Conservation (phyloP, 768 basidiomycete species). For the Russula olivacea region DNA sequence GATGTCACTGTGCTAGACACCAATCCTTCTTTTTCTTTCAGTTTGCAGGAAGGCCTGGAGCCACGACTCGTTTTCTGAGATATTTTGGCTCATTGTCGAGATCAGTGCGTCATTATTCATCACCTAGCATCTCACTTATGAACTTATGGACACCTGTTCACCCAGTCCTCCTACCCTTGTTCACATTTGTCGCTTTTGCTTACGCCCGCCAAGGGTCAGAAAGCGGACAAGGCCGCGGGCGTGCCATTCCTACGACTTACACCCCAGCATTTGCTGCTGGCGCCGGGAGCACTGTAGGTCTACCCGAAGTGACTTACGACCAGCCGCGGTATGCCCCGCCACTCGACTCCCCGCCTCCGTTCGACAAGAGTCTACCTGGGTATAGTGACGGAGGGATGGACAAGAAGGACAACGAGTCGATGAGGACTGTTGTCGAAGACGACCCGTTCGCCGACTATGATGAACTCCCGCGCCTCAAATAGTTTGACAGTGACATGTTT, state of each 20-base stretch:
- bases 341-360: constrained; percentile 43
- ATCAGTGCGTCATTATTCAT: constrained; percentile 41
- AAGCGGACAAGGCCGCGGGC: constrained; percentile 39
- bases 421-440: constrained; percentile 31
- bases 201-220: constrained; percentile 74
- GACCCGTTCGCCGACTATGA: constrained; percentile 57
- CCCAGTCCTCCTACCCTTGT: constrained; percentile 53
- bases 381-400: constrained; percentile 36
- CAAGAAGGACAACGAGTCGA: constrained; percentile 28
- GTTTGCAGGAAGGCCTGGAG: constrained; percentile 60
- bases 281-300: constrained; percentile 14
- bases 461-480: constrained; percentile 13
- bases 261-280: constrained; percentile 28
- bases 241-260: constrained; percentile 34
- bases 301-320: constrained; percentile 26
- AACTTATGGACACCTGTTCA: background rate
- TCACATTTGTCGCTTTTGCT: constrained; percentile 58
- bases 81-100: constrained; percentile 56
- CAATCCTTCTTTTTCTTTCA: constrained; percentile 31
- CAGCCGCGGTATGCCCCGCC: constrained; percentile 37
- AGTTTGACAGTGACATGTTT: too few species aligned
- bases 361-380: constrained; percentile 37
- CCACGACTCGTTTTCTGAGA: constrained; percentile 61
- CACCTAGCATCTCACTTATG: background rate
- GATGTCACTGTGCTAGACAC: background rate